A percentile compares a stretch with the other conserved stretches of the same genome.
Evolutionary conservation across 163 green algal genomes (phyloP).

Genomic region (Scenedesmus sp.): DNA sequence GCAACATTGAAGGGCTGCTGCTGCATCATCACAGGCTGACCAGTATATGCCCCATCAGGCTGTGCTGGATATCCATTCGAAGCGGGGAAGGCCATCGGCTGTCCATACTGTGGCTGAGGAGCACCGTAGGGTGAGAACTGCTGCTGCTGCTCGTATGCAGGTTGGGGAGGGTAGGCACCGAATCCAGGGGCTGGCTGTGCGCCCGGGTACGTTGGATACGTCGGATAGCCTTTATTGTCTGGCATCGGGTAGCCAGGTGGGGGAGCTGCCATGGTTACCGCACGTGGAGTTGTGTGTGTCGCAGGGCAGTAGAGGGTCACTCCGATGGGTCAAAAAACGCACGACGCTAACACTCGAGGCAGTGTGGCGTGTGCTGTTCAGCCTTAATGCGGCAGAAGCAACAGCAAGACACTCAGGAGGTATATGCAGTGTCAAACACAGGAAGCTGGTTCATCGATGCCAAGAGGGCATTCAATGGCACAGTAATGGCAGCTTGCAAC

Average conservation of each 20-base stretch:
- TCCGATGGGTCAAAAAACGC: not conserved
- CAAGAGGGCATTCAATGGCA: too few relatives aligned
- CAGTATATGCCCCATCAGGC: not conserved
- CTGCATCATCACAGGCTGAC: not conserved
- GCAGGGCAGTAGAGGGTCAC: not conserved
- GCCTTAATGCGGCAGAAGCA: not conserved
- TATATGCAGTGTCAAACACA: not conserved
- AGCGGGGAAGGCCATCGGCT: not conserved
- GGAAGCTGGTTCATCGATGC: not conserved
- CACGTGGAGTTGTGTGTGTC: not conserved
- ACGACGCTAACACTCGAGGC: not conserved
- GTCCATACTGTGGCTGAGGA: conserved; percentile 9
- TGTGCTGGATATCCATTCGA: not conserved
- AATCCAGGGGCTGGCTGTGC: not conserved
- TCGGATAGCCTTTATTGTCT: conserved; percentile 25
- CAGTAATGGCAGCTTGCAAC: too few relatives aligned
- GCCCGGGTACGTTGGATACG: not conserved
- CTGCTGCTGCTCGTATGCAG: conserved; percentile 7
- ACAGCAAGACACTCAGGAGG: not conserved
- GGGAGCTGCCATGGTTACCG: not conserved
- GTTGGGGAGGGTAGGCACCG: conserved; percentile 24
- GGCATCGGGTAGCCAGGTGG: conserved; percentile 27
- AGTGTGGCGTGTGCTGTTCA: not conserved
- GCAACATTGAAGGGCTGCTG: conserved; percentile 11
- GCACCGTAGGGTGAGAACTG: not conserved